These are phyloP conservation scores for Aspergillus ochraceoroseus DNA, from an alignment of 2,329 filamentous ascomycete genomes.

Conservation along the genomic window DNA sequence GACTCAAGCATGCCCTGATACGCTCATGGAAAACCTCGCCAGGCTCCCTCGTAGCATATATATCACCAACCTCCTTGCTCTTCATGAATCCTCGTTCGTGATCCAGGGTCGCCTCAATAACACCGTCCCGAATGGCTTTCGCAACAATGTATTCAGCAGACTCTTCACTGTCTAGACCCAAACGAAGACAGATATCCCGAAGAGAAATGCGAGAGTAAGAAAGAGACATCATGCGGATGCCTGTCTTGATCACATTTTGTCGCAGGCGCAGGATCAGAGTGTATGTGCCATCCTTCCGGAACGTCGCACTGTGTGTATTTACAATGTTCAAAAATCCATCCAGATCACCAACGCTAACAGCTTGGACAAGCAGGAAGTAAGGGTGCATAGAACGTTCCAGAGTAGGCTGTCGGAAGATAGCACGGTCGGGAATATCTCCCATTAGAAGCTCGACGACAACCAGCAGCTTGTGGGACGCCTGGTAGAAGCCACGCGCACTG, in stretches of 20 bases:
- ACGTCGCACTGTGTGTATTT: conserved; percentile 71
- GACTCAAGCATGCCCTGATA: conserved; percentile 80
- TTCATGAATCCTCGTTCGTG: conserved; percentile 97
- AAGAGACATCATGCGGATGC: conserved; percentile 97
- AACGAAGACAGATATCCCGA: conserved; percentile 91
- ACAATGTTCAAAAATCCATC: conserved; percentile 89
- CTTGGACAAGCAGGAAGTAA: conserved; percentile 90
- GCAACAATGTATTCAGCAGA: conserved; percentile 98
- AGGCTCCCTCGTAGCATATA: conserved; percentile 92
- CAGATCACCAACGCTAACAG: conserved; percentile 92
- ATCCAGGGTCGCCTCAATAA: conserved; percentile 91
- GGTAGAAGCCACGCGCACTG: conserved; percentile 88
- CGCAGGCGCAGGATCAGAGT: conserved; percentile 88
- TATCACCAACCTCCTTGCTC: conserved; percentile 92
- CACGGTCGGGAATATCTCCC: conserved; percentile 95
- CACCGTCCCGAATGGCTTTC: conserved; percentile 94
- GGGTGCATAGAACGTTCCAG: conserved; percentile 85
- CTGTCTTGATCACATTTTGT: conserved; percentile 99
- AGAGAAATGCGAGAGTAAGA: conserved; percentile 97
- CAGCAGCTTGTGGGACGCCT: conserved; percentile 92
- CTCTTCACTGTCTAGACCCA: conserved; percentile 91
- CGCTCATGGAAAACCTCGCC: conserved; percentile 97
- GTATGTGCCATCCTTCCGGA: conserved; percentile 92
- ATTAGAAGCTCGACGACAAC: conserved; percentile 95
- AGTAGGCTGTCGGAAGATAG: conserved; percentile 82